Evolutionary conservation across 768 basidiomycete species (phyloP), one percentile per base, ranked within the genome.

Genomic region (Candolleomyces efflorescens): DNA sequence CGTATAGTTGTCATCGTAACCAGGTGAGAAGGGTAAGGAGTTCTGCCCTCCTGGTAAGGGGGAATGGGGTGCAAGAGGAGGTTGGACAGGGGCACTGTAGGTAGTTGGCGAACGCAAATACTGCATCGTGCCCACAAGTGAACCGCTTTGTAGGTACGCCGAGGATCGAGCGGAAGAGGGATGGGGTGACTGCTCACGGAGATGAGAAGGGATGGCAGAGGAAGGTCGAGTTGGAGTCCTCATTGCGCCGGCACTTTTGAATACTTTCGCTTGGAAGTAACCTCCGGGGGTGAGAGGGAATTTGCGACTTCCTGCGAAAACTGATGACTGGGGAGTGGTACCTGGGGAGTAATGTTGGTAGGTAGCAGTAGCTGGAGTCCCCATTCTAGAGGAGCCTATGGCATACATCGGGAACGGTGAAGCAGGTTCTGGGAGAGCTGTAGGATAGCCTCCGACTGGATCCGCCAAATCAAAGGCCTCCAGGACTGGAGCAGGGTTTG

Each of bases 361-460:
- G 32, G 39, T 27, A 45, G 52, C 24, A 7, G 53, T 54, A 15
- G 41, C 24, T 2, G 58, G 51, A 13, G 56, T 53, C 5, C 50
- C 51, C 27, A 62, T 51, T 37, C 61, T 60, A 26, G 65, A 61
- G 23, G 64, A 64, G 56, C 56, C 56, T 2, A 74, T 67, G 27
- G 64, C 71, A 41, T 69, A 73, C 11, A 62, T 73, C 6, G 90
- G 91, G 70, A 92, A 93, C 0, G 92, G 92, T 0, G 92, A 90
- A 2, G 90, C 79, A 10, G 90, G 91, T 56, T 89, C 86, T 0
- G 89, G 90, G 17, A 90, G 76, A 7, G 77, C 82, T 49, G 65
- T 82, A 62, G 71, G 71, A 27, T 73, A 71, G 12, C 61, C 63
- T 11, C 65, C 60, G 5, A 66, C 61, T 4, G 73, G 69, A 45